These are phyloP conservation scores for Rhizoclosmatium hyalinum DNA, from an alignment of 371 early-diverging fungal species.

Conservation along the genomic window DNA sequence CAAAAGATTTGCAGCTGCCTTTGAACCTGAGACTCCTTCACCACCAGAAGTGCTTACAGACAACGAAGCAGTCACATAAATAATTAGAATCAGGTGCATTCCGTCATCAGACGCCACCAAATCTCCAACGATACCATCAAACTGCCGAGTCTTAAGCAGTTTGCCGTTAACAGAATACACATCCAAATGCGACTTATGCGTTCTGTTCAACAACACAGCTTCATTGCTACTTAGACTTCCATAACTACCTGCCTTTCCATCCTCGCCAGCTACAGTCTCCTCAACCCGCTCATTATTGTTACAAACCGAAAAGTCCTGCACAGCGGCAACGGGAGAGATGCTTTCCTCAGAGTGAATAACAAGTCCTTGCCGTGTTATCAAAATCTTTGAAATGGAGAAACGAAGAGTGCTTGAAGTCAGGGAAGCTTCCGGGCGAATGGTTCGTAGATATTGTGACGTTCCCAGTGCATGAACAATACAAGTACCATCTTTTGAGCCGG, in stretches of 20 bases:
- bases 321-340: neutral
- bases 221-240: neutral
- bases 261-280: slow-evolving; percentile 12
- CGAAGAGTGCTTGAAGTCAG: slow-evolving; percentile 14
- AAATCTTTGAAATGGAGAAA: slow-evolving; percentile 41
- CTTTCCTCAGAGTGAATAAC: slow-evolving; percentile 48
- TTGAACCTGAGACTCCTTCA: slow-evolving; percentile 9
- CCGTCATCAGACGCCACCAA: slow-evolving; percentile 43
- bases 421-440: slow-evolving; percentile 44
- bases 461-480: slow-evolving; percentile 59
- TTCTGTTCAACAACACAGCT: neutral
- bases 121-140: slow-evolving; percentile 18
- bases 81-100: slow-evolving; percentile 37
- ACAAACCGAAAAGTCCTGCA: neutral
- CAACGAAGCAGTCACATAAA: slow-evolving; percentile 25
- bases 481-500: slow-evolving; percentile 66
- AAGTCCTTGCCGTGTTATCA: slow-evolving; percentile 45
- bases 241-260: neutral
- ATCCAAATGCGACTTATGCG: slow-evolving; percentile 38
- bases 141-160: slow-evolving; percentile 29
- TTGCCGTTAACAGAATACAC: slow-evolving; percentile 47
- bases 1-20: neutral
- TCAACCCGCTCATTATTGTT: slow-evolving; percentile 6
- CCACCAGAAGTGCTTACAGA: neutral
- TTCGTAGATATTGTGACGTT: slow-evolving; percentile 53